Conservation (phyloP, 2,329 filamentous ascomycete species). For the Xylaria sp. region DNA sequence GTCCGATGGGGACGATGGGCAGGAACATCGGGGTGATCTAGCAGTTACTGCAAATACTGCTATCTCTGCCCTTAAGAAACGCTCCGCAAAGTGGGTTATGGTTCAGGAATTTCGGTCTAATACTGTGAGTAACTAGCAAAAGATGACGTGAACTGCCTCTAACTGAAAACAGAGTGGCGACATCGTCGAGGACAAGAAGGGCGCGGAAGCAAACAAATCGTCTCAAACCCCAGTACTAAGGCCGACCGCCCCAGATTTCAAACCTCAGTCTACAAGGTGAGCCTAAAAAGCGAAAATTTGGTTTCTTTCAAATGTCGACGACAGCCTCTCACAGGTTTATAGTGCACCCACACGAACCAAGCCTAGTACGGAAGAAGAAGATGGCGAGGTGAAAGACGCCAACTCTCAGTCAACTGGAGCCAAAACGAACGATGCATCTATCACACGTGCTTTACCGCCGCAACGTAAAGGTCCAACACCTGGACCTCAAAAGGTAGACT, state of each 20-base stretch:
- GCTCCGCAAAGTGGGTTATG: slow-evolving; percentile 76
- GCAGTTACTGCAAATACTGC: slow-evolving; percentile 78
- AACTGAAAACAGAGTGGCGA: slow-evolving; percentile 57
- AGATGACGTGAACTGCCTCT: slow-evolving; percentile 37
- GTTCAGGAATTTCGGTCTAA: slow-evolving; percentile 78
- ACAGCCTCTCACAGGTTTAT: slow-evolving; percentile 36
- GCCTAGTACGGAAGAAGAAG: slow-evolving; percentile 67
- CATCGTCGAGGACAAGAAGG: slow-evolving; percentile 53
- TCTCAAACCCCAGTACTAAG: slow-evolving; percentile 63
- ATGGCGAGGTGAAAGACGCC: slow-evolving; percentile 76
- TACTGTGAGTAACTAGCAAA: slow-evolving; percentile 59
- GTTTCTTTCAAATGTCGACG: background rate
- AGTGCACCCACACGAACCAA: slow-evolving; percentile 48
- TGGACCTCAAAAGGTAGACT: slow-evolving; percentile 43
- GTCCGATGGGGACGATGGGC: slow-evolving; percentile 59
- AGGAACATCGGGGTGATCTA: slow-evolving; percentile 75
- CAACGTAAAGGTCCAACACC: slow-evolving; percentile 37
- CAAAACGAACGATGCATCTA: slow-evolving; percentile 39
- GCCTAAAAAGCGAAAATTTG: slow-evolving; percentile 8
- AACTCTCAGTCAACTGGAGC: slow-evolving; percentile 31
- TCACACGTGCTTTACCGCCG: slow-evolving; percentile 34
- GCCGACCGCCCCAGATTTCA: slow-evolving; percentile 72
- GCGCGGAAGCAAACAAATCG: slow-evolving; percentile 49
- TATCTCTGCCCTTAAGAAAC: slow-evolving; percentile 74
- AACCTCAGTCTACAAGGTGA: slow-evolving; percentile 60